Evolutionary conservation across 441 rosid genomes (phyloP).

Genomic region (Erysimum cheiri): DNA sequence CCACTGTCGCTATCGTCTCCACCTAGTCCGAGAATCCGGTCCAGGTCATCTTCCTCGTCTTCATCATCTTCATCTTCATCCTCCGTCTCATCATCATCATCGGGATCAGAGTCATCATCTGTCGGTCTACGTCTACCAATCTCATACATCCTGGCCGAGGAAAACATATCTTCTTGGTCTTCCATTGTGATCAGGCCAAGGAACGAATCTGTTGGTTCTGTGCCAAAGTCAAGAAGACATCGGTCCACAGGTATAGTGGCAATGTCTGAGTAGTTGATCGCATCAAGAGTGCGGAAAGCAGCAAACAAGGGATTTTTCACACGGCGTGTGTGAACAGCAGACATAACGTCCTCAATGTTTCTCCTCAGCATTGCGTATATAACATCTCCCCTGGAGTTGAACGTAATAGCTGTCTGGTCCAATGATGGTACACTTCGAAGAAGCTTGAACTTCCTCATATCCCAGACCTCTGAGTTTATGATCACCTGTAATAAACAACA

Average conservation of each 20-base stretch:
- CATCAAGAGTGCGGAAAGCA: conserved; percentile 95
- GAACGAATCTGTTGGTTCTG: conserved; percentile 93
- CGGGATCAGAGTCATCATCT: conserved; percentile 98
- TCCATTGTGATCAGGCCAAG: conserved; percentile 94
- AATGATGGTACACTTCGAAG: conserved; percentile 92
- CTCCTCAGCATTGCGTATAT: conserved; percentile 97
- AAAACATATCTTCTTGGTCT: conserved; percentile 91
- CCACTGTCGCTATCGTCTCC: conserved; percentile 81
- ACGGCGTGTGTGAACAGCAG: conserved; percentile 91
- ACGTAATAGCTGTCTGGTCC: conserved; percentile 91
- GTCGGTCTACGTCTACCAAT: conserved; percentile 94
- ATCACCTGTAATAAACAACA: conserved; percentile 65
- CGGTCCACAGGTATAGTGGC: conserved; percentile 92
- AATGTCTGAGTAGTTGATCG: conserved; percentile 92
- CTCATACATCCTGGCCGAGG: conserved; percentile 96
- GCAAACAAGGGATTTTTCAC: conserved; percentile 83
- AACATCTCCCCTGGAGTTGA: conserved; percentile 88
- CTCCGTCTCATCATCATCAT: conserved; percentile 93
- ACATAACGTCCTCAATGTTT: conserved; percentile 91
- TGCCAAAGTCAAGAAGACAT: conserved; percentile 95
- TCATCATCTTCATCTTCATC: conserved; percentile 95
- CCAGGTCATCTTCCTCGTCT: conserved; percentile 60
- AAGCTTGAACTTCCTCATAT: conserved; percentile 81
- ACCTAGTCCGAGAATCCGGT: conserved; percentile 69
- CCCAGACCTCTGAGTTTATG: conserved; percentile 99